A percentile compares a stretch with the other conserved stretches of the same genome.
These are phyloP conservation scores for Cylindrodendrum hubeiense DNA, from an alignment of 2,329 filamentous ascomycete species.

Conservation along the genomic window DNA sequence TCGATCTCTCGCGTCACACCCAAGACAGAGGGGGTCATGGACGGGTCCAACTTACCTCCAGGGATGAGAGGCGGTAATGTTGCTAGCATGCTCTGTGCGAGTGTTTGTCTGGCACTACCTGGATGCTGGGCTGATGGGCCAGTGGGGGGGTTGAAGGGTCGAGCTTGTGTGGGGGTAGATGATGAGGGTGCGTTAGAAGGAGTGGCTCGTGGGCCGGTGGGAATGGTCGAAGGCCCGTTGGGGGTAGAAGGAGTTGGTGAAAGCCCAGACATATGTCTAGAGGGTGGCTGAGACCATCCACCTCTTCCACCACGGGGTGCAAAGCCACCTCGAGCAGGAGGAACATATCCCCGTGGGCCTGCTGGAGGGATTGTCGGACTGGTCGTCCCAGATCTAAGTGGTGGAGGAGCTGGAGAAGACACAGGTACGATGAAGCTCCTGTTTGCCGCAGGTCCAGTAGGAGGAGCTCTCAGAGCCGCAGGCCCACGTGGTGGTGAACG, in stretches of 20 bases:
- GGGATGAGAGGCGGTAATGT: conserved; percentile 65
- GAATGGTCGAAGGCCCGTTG: conserved; percentile 56
- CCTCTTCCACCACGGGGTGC: conserved; percentile 60
- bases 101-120: conserved; percentile 54
- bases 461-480: conserved; percentile 64
- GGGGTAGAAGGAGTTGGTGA: conserved; percentile 56
- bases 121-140: conserved; percentile 61
- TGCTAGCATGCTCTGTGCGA: conserved; percentile 65
- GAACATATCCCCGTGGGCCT: conserved; percentile 67
- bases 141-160: conserved; percentile 69
- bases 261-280: conserved; percentile 50
- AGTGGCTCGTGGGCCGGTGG: conserved; percentile 60
- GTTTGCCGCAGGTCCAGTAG: conserved; percentile 56
- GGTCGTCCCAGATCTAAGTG: conserved; percentile 53
- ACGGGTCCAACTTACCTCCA: conserved; percentile 66
- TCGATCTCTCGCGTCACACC: conserved; percentile 68
- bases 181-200: conserved; percentile 50
- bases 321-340: conserved; percentile 59
- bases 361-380: conserved; percentile 65
- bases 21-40: conserved; percentile 56
- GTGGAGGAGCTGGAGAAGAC: conserved; percentile 49
- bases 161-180: conserved; percentile 56
- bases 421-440: conserved; percentile 55
- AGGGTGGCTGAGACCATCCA: conserved; percentile 54
- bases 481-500: conserved; percentile 68